Conservation (phyloP, 441 rosid species). For the Bruguiera hainesii region DNA sequence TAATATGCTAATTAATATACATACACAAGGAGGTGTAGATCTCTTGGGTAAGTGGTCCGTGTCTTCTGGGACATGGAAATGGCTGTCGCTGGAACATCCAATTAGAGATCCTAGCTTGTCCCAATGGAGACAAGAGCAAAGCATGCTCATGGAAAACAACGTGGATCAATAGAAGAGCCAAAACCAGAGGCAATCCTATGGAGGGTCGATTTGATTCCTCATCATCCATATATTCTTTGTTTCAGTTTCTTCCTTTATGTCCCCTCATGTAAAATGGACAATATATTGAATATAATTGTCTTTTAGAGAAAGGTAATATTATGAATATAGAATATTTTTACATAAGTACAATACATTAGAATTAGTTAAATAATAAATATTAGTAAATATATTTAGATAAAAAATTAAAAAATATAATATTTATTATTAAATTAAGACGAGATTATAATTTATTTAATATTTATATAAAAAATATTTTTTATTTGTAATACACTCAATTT, state of each 20-base stretch:
- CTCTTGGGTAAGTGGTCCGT: conserved; percentile 6
- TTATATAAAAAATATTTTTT: too few relatives aligned
- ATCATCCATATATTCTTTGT: conserved; percentile 16
- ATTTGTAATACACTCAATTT: too few relatives aligned
- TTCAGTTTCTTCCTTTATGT: background rate
- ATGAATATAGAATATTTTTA: too few relatives aligned
- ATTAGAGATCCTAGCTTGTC: conserved; percentile 30
- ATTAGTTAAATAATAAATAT: too few relatives aligned
- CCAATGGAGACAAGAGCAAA: conserved; percentile 40
- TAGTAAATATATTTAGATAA: too few relatives aligned
- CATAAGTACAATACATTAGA: too few relatives aligned
- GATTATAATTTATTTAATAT: too few relatives aligned
- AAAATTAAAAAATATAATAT: too few relatives aligned
- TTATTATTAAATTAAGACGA: too few relatives aligned
- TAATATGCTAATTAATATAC: conserved; percentile 2
- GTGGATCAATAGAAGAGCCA: conserved; percentile 31
- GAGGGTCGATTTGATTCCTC: conserved; percentile 31
- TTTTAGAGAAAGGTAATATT: too few relatives aligned
- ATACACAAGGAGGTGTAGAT: conserved; percentile 11
- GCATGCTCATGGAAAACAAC: conserved; percentile 28
- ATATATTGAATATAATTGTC: too few relatives aligned
- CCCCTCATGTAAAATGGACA: background rate
- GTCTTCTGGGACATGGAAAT: background rate
- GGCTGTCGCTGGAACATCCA: conserved; percentile 6
- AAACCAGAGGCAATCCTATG: conserved; percentile 43